Evolutionary conservation across 2,329 filamentous ascomycete species (phyloP).

Genomic region (Acrocalymma vagum): DNA sequence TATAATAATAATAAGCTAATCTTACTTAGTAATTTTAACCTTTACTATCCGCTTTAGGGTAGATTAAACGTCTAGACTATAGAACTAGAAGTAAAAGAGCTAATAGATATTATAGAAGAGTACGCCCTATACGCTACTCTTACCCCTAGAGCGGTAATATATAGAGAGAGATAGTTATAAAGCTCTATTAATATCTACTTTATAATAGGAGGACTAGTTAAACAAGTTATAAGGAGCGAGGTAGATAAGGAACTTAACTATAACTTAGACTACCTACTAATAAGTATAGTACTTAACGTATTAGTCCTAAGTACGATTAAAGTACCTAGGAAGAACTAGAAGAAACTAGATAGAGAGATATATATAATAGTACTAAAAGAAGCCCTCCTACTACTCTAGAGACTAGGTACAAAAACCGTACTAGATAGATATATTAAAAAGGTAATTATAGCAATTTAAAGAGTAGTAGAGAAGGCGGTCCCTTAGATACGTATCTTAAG

Average conservation of each 20-base stretch:
- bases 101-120: slow-evolving; percentile 18
- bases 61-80: slow-evolving; percentile 10
- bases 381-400: slow-evolving; percentile 14
- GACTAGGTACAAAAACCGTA: slow-evolving; percentile 13
- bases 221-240: slow-evolving; percentile 18
- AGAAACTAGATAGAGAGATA: slow-evolving; percentile 8
- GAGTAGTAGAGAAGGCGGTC: slow-evolving; percentile 12
- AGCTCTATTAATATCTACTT: slow-evolving; percentile 19
- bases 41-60: slow-evolving; percentile 19
- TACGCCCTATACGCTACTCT: slow-evolving; percentile 14
- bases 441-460: slow-evolving; percentile 12
- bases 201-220: slow-evolving; percentile 14
- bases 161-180: slow-evolving; percentile 11
- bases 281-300: slow-evolving; percentile 23
- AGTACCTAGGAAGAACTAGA: slow-evolving; percentile 10
- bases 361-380: slow-evolving; percentile 15
- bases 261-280: slow-evolving; percentile 29
- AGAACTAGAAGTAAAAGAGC: slow-evolving; percentile 13
- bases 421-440: slow-evolving; percentile 17
- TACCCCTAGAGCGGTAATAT: slow-evolving; percentile 11
- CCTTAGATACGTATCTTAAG: slow-evolving; percentile 6
- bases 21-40: slow-evolving; percentile 19
- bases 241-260: slow-evolving; percentile 20
- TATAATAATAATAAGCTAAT: slow-evolving; percentile 9
- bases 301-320: slow-evolving; percentile 3